These are phyloP conservation scores for Goffeauzyma gilvescens DNA, from an alignment of 768 basidiomycete species.

Conservation along the genomic window DNA sequence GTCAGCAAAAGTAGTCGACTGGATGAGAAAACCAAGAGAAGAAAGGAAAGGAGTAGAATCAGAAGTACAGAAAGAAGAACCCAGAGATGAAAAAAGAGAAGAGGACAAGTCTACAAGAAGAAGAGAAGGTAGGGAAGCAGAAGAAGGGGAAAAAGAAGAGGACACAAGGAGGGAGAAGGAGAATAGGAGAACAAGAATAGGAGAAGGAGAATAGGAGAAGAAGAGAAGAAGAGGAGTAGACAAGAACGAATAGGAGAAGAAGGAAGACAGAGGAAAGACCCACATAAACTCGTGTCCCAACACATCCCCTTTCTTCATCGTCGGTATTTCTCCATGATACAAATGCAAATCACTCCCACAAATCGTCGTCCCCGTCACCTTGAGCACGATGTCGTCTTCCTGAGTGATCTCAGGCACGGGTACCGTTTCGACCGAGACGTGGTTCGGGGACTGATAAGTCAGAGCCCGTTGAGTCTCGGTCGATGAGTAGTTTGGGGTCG, in stretches of 20 bases:
- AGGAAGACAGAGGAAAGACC: no score
- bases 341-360: constrained; percentile 41
- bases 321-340: constrained; percentile 47
- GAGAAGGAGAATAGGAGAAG: constrained; percentile 21
- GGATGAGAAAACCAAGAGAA: no score
- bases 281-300: constrained; percentile 45
- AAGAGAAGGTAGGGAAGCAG: not conserved
- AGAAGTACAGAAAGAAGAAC: no score
- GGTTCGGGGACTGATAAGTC: constrained; percentile 44
- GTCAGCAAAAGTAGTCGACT: no score
- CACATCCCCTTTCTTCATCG: constrained; percentile 54
- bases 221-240: no score
- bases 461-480: constrained; percentile 40
- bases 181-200: not conserved
- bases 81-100: no score
- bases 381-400: constrained; percentile 54
- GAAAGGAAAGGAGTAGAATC: no score
- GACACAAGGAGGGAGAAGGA: not conserved
- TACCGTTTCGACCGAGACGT: constrained; percentile 37
- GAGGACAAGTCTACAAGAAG: no score
- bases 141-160: not conserved
- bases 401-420: constrained; percentile 47
- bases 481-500: constrained; percentile 13
- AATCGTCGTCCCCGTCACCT: constrained; percentile 57
- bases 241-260: constrained; percentile 20